Percentiles rank a stretch among this genome's conserved stretches.
Evolutionary conservation across 1,284 basidiomycete genomes (phyloP).

Genomic region (Ceratobasidium sp.): DNA sequence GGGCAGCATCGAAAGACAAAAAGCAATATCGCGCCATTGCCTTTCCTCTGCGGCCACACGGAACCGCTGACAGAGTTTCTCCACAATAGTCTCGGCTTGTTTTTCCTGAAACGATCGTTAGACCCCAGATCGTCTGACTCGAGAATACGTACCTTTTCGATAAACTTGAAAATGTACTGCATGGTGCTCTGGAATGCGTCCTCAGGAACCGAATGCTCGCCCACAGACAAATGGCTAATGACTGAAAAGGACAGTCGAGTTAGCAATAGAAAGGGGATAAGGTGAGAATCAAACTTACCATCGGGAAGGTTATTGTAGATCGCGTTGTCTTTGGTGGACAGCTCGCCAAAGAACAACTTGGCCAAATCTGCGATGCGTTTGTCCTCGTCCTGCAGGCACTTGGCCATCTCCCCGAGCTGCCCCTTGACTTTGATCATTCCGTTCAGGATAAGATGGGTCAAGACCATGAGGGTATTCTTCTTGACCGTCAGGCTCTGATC

Average conservation of each 20-base stretch:
- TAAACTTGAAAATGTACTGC: conserved; percentile 94
- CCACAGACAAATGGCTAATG: conserved; percentile 91
- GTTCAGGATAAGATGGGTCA: conserved; percentile 96
- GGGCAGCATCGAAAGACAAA: conserved; percentile 90
- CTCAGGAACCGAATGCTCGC: conserved; percentile 93
- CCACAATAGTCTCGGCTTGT: conserved; percentile 93
- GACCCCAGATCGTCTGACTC: neutral
- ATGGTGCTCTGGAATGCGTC: conserved; percentile 91
- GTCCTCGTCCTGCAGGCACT: conserved; percentile 96
- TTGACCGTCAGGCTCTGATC: conserved; percentile 90
- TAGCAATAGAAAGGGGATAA: neutral
- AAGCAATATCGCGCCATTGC: conserved; percentile 98
- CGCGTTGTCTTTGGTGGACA: conserved; percentile 96
- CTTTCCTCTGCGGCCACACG: conserved; percentile 84
- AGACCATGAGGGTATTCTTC: conserved; percentile 99
- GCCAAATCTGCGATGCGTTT: conserved; percentile 89
- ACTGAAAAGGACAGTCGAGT: conserved; percentile 58
- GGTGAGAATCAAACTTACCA: conserved; percentile 54
- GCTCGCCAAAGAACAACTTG: conserved; percentile 95
- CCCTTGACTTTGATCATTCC: conserved; percentile 99
- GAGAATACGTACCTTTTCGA: conserved; percentile 78
- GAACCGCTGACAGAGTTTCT: conserved; percentile 95
- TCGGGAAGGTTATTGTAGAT: conserved; percentile 99
- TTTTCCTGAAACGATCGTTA: conserved; percentile 68
- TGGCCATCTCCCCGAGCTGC: conserved; percentile 98